Percentiles rank a stretch among this genome's conserved stretches.
These are phyloP conservation scores for Pseudocercospora musae DNA, from an alignment of 2,329 filamentous ascomycete species.

Conservation along the genomic window DNA sequence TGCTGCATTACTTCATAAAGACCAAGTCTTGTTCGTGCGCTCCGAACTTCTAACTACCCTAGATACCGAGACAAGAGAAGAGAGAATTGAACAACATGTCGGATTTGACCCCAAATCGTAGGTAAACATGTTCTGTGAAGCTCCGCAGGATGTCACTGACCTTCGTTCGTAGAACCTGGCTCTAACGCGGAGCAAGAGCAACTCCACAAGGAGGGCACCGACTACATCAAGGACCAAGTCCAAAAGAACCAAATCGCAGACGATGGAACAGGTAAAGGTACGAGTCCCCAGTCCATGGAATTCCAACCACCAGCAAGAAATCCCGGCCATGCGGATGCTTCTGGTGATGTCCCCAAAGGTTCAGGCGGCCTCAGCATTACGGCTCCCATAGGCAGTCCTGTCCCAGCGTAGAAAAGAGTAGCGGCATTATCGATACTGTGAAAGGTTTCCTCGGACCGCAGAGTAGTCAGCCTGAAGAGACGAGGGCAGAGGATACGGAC, in stretches of 20 bases:
- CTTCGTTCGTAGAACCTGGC: background rate
- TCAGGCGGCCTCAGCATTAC: conserved; percentile 24
- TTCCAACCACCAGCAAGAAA: conserved; percentile 22
- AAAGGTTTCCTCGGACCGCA: conserved; percentile 23
- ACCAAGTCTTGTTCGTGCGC: background rate
- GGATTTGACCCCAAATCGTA: background rate
- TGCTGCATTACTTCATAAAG: background rate
- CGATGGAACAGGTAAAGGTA: conserved; percentile 13
- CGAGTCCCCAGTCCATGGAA: background rate
- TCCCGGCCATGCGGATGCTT: conserved; percentile 19
- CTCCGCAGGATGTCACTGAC: background rate
- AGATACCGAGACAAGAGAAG: background rate
- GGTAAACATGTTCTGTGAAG: background rate
- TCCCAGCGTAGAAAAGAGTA: conserved; percentile 12
- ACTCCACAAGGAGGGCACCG: conserved; percentile 24
- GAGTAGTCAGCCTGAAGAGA: conserved; percentile 15
- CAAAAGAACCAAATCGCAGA: conserved; percentile 2
- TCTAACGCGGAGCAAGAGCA: conserved; percentile 1
- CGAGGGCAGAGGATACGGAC: conserved; percentile 12
- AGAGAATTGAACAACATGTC: background rate
- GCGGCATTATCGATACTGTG: conserved; percentile 23
- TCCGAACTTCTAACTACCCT: background rate
- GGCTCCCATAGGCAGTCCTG: conserved; percentile 22
- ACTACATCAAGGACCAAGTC: conserved; percentile 24
- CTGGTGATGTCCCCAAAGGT: conserved; percentile 18